Evolutionary conservation across 345 rosid genomes (phyloP), one percentile per base, ranked within the genome.

Genomic region (Ceriops tagal): DNA sequence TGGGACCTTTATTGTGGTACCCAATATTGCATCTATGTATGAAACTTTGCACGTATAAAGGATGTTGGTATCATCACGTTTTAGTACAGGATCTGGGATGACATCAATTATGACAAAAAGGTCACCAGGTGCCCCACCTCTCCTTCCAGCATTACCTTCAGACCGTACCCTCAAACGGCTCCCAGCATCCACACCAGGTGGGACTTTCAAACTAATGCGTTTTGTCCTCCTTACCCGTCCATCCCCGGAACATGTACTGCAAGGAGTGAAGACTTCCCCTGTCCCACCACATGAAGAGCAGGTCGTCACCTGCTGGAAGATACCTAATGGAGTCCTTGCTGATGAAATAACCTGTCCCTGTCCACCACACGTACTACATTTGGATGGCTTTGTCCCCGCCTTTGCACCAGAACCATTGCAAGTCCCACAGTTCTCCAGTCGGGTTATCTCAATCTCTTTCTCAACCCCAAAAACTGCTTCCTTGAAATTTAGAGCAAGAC

Each of bases 271-370:
- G 49, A 86, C 73, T 72, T 92, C 95, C 53, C 99, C 99, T 0
- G 87, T 81, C 55, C 98, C 98, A 26, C 88, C 78, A 55, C 99
- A 96, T 0, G 91, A 71, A n/a, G 93, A 87, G 76, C 99, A 92
- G 56, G 89, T 85, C 91, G 85, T 96, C 51, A 96, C 99, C 80
- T 92, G 99, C 83, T 96, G 98, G 84, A 96, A 96, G 39, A 96
- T 93, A 35, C 99, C 98, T 28, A 96, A 74, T 1, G 99, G 98
- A 53, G 98, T 96, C 75, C 98, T 85, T 2, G 97, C 89, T 2
- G 98, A 89, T 27, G 96, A 82, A 65, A 96, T 81, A 47, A 96
- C 98, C 71, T 92, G 99, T 49, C 99, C 99, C 82, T 92, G 99
- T 16, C 99, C 99, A 10, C 98, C 93, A 21, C 99, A 92, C 1